These are phyloP conservation scores for Phytophthora europaea DNA, from an alignment of 352 stramenopile genomes.

Conservation along the genomic window DNA sequence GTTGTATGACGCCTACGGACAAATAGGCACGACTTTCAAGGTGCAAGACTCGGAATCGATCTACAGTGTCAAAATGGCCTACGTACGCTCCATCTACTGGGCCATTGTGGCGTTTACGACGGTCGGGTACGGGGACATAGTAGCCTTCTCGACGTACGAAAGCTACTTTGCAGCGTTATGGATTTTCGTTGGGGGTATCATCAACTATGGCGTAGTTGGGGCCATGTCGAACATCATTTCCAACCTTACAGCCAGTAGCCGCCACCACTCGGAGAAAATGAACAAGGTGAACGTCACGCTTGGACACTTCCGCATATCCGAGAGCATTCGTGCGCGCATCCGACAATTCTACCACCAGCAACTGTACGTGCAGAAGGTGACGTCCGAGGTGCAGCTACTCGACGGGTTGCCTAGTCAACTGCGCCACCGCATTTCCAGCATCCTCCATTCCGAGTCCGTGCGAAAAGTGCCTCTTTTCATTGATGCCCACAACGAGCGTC, in stretches of 20 bases:
- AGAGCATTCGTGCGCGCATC: constrained; percentile 66
- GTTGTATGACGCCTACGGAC: constrained; percentile 72
- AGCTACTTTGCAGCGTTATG: constrained; percentile 75
- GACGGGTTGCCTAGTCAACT: constrained; percentile 64
- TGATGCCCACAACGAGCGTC: constrained; percentile 58
- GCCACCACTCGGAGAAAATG: constrained; percentile 75
- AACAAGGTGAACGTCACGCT: constrained; percentile 76
- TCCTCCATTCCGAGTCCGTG: constrained; percentile 77
- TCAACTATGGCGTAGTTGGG: constrained; percentile 83
- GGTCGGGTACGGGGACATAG: constrained; percentile 83
- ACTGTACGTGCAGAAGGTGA: constrained; percentile 77
- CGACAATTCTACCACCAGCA: constrained; percentile 85
- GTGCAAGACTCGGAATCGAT: constrained; percentile 39
- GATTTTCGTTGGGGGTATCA: constrained; percentile 74
- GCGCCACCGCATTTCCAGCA: constrained; percentile 74
- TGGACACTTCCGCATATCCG: constrained; percentile 67
- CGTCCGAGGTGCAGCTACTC: constrained; percentile 71
- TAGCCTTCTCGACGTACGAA: constrained; percentile 78
- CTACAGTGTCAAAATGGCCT: constrained; percentile 72
- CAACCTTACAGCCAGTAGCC: constrained; percentile 67
- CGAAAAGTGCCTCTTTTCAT: constrained; percentile 70
- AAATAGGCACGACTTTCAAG: constrained; percentile 61
- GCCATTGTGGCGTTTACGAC: constrained; percentile 77
- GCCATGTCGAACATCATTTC: constrained; percentile 87
- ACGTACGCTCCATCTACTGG: constrained; percentile 82